Base-by-base conservation (phyloP, 495 filamentous ascomycete genomes). In the Astrocystis sublimbata region DNA sequence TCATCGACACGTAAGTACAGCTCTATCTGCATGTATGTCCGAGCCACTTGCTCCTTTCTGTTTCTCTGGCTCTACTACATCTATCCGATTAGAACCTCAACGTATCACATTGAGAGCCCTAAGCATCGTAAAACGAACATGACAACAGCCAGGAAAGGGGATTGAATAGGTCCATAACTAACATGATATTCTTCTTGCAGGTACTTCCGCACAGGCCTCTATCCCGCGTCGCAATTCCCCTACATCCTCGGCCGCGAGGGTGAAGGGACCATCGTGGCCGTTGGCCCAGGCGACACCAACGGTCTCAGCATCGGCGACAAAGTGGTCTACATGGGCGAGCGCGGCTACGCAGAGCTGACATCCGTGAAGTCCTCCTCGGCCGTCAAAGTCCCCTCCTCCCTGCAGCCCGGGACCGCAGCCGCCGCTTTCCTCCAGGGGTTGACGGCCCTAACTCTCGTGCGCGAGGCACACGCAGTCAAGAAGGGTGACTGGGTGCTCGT, bases 131-230 rank as follows among this genome's bases (percentile, higher is more conserved):
- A 4, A 50, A 15, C 8, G 46, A 31, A 49, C 6, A n/a, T 0
- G 13, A 7, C n/a, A 24, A 31, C 9, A 33, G n/a, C n/a, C 2
- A 21, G 33, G 13, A 36, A 8, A 6, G 15, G 33, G n/a, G 15
- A 31, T 6, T 4, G 19, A 4, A 42, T 4, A 35, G 12, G 5
- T 3, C 12, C 47, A 4, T n/a, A 13, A 42, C 59, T 53, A 6
- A 43, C 35, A 52, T 1, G 0, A 43, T 45, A 15, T 41, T n/a
- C n/a, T n/a, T n/a, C n/a, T n/a, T n/a, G 19, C 38, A 70, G 89
- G 43, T 97, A 98, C 75, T 96, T 93, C 86, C 92, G 93, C 65
- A 88, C 85, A 9, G 94, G 94, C 21, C 85, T 97, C 40, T 98
- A 97, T 78, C 80, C 83, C 0, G 76, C 86, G 4, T 79, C 90